Evolutionary conservation across 2,329 filamentous ascomycete genomes (phyloP).

Genomic region (Xenoacremonium recifei): DNA sequence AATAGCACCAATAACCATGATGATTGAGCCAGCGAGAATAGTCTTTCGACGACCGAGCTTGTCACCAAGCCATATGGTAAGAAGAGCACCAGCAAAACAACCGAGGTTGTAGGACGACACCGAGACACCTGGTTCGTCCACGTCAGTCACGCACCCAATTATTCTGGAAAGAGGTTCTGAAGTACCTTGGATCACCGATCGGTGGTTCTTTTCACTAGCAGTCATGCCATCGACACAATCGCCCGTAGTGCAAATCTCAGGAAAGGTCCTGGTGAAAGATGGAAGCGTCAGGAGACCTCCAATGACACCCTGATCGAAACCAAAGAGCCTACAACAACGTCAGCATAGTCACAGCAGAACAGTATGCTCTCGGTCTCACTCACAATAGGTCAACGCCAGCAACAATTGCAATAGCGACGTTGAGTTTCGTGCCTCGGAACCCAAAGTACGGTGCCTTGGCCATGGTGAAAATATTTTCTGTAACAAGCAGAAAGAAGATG

Average conservation of each 20-base stretch:
- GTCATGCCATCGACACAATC: background rate
- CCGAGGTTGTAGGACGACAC: background rate
- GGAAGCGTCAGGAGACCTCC: background rate
- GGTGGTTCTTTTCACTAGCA: background rate
- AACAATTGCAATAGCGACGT: background rate
- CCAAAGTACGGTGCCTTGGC: background rate
- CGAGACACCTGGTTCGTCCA: background rate
- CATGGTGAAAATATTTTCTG: too few relatives aligned
- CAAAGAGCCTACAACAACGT: background rate
- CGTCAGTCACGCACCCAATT: background rate
- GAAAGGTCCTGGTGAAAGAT: background rate
- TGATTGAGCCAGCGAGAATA: background rate
- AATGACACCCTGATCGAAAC: background rate
- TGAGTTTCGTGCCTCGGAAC: background rate
- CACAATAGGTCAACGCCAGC: background rate
- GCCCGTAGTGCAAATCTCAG: background rate
- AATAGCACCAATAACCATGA: background rate
- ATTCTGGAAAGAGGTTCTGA: background rate
- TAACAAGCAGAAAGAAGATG: too few relatives aligned
- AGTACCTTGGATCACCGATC: background rate
- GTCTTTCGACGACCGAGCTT: background rate
- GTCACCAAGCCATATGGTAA: background rate
- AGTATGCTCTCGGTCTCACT: background rate
- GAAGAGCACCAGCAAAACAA: background rate
- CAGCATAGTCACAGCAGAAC: background rate